Conservation (phyloP, 345 rosid species). For the Acer saccharum region DNA sequence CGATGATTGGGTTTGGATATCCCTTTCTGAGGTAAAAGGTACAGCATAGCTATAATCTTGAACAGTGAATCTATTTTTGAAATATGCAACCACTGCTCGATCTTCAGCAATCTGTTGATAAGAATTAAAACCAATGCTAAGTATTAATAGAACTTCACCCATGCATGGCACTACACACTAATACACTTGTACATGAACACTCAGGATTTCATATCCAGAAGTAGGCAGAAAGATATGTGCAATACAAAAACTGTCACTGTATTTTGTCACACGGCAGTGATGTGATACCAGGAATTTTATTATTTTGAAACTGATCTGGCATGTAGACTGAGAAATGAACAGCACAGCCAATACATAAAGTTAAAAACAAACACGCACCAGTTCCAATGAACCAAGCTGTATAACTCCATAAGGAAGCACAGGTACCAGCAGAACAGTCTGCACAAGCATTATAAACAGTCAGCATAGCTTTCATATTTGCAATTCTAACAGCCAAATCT, state of each 20-base stretch:
- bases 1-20: conserved; percentile 22
- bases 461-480: conserved; percentile 11
- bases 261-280: not conserved
- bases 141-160: not conserved
- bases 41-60: conserved; percentile 4
- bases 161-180: not conserved
- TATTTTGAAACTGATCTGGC: not conserved
- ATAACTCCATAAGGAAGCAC: conserved; percentile 64
- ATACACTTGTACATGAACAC: not conserved
- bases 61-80: conserved; percentile 40
- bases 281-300: not conserved
- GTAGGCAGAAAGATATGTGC: not conserved
- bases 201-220: not conserved
- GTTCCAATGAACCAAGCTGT: conserved; percentile 65
- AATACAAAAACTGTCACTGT: not conserved
- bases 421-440: conserved; percentile 63
- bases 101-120: conserved; percentile 57
- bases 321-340: not conserved
- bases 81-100: conserved; percentile 26
- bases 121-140: not conserved
- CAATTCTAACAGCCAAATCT: not conserved
- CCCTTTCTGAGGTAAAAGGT: conserved; percentile 21
- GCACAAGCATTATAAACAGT: conserved; percentile 30
- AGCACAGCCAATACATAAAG: conserved; percentile 8
- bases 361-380: conserved; percentile 38